Conservation (phyloP, 176 grass and related monocot genomes). For the Triticum turgidum region DNA sequence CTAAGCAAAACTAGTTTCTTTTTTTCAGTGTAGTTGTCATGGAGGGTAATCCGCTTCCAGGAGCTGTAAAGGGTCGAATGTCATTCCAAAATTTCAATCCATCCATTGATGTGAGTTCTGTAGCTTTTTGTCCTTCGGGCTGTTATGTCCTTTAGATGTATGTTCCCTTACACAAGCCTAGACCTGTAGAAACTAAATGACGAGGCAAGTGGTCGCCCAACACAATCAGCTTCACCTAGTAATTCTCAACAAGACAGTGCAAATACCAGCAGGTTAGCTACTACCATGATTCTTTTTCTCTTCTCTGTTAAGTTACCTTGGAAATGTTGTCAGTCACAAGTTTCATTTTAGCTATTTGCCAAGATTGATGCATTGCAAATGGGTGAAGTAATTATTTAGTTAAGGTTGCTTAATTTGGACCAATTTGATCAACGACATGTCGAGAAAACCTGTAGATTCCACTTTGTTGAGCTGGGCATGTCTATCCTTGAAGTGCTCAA, state of each 20-base stretch:
- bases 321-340: background rate
- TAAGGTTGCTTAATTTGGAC: background rate
- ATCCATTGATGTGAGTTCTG: slow-evolving; percentile 70
- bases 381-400: background rate
- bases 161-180: slow-evolving; percentile 43
- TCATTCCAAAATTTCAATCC: slow-evolving; percentile 95
- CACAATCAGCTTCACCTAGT: slow-evolving; percentile 52
- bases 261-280: slow-evolving; percentile 48
- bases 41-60: slow-evolving; percentile 87
- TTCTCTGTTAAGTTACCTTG: slow-evolving; percentile 29
- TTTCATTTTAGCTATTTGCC: background rate
- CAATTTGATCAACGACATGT: background rate
- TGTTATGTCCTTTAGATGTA: slow-evolving; percentile 5
- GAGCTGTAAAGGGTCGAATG: slow-evolving; percentile 80
- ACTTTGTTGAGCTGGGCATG: background rate
- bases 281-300: background rate
- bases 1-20: background rate
- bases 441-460: background rate
- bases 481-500: background rate
- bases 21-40: slow-evolving; percentile 80
- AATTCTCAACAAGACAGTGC: slow-evolving; percentile 28
- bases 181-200: slow-evolving; percentile 91
- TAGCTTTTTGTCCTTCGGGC: slow-evolving; percentile 13
- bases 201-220: slow-evolving; percentile 46
- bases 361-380: background rate